phyloP scores from a whole-genome alignment of 441 rosid species.

The Brassica hybrid region DNA sequence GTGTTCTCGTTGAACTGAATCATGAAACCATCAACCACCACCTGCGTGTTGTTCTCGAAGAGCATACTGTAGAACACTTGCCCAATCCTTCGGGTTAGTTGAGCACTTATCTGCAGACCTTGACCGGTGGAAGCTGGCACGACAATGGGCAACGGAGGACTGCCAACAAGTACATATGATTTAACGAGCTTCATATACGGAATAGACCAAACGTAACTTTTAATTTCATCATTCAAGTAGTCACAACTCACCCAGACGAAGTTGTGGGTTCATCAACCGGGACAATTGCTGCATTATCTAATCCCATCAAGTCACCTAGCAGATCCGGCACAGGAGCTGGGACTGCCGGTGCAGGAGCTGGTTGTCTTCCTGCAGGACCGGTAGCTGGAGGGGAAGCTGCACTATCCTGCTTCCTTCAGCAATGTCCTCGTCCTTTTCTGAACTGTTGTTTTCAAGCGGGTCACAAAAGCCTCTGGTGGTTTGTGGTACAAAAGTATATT shows the following conservation, averaged over 20 bases:
- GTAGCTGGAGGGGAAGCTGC: constrained; percentile 68
- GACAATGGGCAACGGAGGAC: constrained; percentile 74
- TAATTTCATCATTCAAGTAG: constrained; percentile 10
- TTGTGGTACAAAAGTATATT: constrained; percentile 61
- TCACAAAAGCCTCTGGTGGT: constrained; percentile 89
- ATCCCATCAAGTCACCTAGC: constrained; percentile 84
- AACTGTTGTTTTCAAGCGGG: constrained; percentile 78
- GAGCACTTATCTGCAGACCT: constrained; percentile 95
- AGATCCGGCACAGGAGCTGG: constrained; percentile 60
- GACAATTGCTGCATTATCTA: constrained; percentile 76
- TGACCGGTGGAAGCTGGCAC: constrained; percentile 86
- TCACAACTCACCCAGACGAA: constrained; percentile 69
- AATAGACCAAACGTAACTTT: neutral
- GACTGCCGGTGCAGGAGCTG: constrained; percentile 46
- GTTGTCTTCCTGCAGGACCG: constrained; percentile 61
- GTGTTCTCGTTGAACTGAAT: constrained; percentile 97
- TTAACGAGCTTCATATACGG: constrained; percentile 26
- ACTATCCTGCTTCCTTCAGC: constrained; percentile 81
- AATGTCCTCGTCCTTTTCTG: constrained; percentile 87
- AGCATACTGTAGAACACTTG: constrained; percentile 74
- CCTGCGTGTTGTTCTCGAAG: constrained; percentile 85
- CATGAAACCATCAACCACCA: constrained; percentile 96
- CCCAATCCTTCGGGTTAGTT: constrained; percentile 73
- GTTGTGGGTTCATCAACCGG: constrained; percentile 74
- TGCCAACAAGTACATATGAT: constrained; percentile 47